Conservation (phyloP, 2,329 filamentous ascomycete genomes). For the Calonectria pteridis region DNA sequence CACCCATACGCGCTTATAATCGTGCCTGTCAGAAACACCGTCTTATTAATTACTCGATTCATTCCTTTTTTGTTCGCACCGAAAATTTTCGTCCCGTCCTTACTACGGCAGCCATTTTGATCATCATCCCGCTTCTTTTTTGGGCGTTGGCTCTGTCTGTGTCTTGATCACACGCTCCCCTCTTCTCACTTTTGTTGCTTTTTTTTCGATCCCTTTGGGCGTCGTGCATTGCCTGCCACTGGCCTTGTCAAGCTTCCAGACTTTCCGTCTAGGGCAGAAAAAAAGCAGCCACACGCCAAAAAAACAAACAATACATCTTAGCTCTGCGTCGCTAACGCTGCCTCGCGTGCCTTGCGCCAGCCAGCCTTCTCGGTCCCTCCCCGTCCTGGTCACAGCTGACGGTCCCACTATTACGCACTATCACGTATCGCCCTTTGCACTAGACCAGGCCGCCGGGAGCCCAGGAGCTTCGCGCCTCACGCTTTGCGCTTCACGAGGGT, state of each 20-base stretch:
- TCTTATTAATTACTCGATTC: not conserved
- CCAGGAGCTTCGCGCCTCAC: slow-evolving; percentile 14
- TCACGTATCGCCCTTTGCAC: slow-evolving; percentile 25
- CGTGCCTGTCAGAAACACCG: not conserved
- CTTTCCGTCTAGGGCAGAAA: not conserved
- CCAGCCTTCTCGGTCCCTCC: slow-evolving; percentile 14
- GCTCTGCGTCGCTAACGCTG: not conserved
- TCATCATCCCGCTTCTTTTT: not conserved
- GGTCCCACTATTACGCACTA: slow-evolving; percentile 24
- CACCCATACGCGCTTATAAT: slow-evolving; percentile 2
- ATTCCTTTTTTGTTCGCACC: not conserved
- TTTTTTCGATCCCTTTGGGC: not conserved
- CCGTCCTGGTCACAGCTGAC: slow-evolving; percentile 13
- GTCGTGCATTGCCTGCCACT: not conserved
- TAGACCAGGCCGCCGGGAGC: slow-evolving; percentile 15
- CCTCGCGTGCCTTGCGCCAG: slow-evolving; percentile 5
- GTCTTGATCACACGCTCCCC: not conserved
- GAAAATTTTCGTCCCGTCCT: not conserved
- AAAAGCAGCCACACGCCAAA: not conserved
- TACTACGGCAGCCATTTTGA: not conserved
- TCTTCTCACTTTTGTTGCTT: not conserved
- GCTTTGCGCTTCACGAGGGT: slow-evolving; percentile 19
- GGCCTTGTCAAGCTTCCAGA: not conserved
- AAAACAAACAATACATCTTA: slow-evolving; percentile 5
- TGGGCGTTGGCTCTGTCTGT: not conserved